Evolutionary conservation across 371 early-diverging fungal genomes (phyloP).

Genomic region (Actinomucor elegans): DNA sequence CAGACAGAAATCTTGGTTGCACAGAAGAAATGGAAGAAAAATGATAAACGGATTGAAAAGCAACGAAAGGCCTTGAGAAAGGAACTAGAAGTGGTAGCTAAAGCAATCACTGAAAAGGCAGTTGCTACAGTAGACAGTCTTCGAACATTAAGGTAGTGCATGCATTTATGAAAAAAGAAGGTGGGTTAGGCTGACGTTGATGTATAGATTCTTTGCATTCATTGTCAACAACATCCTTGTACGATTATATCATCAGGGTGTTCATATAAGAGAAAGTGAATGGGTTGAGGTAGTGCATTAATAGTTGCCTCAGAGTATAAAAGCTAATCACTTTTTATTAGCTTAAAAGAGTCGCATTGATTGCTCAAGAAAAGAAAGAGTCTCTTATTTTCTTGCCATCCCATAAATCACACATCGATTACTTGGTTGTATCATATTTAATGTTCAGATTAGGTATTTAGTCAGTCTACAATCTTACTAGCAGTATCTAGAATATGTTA

Average conservation of each 20-base stretch:
- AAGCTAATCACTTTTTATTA: constrained; percentile 8
- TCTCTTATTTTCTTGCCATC: constrained; percentile 83
- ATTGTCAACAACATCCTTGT: constrained; percentile 74
- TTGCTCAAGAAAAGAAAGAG: constrained; percentile 66
- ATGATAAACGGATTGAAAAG: constrained; percentile 20
- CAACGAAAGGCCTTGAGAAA: constrained; percentile 43
- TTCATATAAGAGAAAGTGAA: constrained; percentile 82
- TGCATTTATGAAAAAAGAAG: not conserved
- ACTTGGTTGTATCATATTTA: constrained; percentile 82
- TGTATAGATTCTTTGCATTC: constrained; percentile 66
- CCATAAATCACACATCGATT: constrained; percentile 91
- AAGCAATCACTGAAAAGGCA: constrained; percentile 66
- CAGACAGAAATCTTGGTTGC: constrained; percentile 42
- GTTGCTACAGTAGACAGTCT: constrained; percentile 69
- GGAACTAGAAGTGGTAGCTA: constrained; percentile 58
- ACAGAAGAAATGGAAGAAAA: constrained; percentile 22
- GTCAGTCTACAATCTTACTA: not conserved
- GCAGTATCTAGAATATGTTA: not conserved
- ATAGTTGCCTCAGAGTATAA: not conserved
- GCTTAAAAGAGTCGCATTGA: constrained; percentile 64
- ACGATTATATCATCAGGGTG: constrained; percentile 81
- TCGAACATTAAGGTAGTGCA: constrained; percentile 58
- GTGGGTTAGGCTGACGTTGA: not conserved
- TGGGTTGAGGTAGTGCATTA: constrained; percentile 65
- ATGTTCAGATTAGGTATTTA: constrained; percentile 72